These are phyloP conservation scores for Solanum gandarillasii DNA, from an alignment of 257 asterid genomes.

Conservation along the genomic window DNA sequence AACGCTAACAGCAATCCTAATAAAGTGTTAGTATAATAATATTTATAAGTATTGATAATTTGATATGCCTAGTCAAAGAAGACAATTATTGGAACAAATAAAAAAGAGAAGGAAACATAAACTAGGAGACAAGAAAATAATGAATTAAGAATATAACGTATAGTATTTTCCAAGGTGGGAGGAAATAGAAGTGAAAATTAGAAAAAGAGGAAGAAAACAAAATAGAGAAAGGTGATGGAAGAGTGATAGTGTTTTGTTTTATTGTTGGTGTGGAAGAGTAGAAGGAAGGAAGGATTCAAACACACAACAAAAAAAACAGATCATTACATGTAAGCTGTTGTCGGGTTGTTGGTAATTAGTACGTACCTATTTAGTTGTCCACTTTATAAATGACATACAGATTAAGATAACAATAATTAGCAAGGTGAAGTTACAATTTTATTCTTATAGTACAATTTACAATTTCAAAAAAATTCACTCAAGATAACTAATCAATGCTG, in stretches of 20 bases:
- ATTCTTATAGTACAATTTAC: too few species aligned
- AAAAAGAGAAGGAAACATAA: background rate
- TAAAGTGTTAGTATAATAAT: background rate
- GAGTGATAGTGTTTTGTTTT: background rate
- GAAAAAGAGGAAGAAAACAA: background rate
- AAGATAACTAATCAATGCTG: too few species aligned
- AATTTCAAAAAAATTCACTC: too few species aligned
- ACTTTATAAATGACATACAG: too few species aligned
- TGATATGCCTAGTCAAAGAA: background rate
- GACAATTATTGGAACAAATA: background rate
- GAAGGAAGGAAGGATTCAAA: background rate
- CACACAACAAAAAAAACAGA: conserved; percentile 2
- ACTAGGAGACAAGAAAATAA: background rate
- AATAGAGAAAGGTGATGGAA: background rate
- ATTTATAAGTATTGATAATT: background rate
- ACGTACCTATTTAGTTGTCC: too few species aligned
- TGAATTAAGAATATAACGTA: background rate
- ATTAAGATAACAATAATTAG: too few species aligned
- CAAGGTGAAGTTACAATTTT: too few species aligned
- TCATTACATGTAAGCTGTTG: conserved; percentile 8
- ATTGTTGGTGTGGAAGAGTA: background rate
- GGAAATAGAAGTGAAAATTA: background rate
- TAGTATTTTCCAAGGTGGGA: background rate
- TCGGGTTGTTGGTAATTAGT: conserved; percentile 15
- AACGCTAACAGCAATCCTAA: accelerated